Evolutionary conservation across 108 stramenopile species (phyloP), one percentile per base, ranked within the genome.

Genomic region (Cyclostephanos tholiformis): DNA sequence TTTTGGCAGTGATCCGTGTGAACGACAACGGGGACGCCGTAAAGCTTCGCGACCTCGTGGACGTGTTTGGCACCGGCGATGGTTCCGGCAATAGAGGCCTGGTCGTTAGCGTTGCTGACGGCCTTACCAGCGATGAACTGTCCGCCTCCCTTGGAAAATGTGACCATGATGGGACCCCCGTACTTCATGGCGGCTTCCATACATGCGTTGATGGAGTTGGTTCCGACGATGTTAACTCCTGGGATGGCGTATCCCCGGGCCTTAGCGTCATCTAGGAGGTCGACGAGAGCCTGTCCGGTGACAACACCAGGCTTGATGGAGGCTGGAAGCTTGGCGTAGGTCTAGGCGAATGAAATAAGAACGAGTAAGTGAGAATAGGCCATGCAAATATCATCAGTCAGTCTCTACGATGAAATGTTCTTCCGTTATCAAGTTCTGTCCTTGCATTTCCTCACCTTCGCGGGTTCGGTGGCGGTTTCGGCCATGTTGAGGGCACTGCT

Each of bases 1-100:
- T 96, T 96, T 74, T 92, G 91, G 89, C 97, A 98, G 77, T 98
- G 97, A 77, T 98, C 97, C 49, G 96, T 95, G 94, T 98, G 96
- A 57, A 98, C 85, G 35, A 98, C 83, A 29, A 98, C 96, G 22
- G 97, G 97, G 59, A 98, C 95, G 30, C 91, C 92, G 87, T 98
- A 98, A 62, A 91, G 88, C 70, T 83, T 84, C 79, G 97, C 96
- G 76, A 98, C 95, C 78, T 94, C 94, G 69, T 94, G 96, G 35
- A 97, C 95, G 85, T 98, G 97, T 76, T 91, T 91, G 71, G 97
- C 97, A 57, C 88, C 91, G 53, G 94, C 91, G 53, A 98, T 87
- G 79, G 77, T 69, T 72, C 97, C 97, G 16, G 96, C 95, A 72
- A 96, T 93, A 69, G 95, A 92, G 35, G 97, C 95, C 38, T 70